These are phyloP conservation scores for Suillus hirtellus DNA, from an alignment of 768 basidiomycete species.

Conservation along the genomic window DNA sequence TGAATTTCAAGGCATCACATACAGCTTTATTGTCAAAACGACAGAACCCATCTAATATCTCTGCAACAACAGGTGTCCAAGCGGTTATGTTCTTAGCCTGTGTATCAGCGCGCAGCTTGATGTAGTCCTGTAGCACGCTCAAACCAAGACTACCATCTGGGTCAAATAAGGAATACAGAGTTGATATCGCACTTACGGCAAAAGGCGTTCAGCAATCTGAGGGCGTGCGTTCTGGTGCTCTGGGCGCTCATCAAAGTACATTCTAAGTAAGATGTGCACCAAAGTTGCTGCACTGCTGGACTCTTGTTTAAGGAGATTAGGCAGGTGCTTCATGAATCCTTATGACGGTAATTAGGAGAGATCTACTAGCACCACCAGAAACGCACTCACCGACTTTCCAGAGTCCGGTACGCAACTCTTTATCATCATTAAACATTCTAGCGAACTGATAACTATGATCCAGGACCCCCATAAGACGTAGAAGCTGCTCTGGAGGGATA, in stretches of 20 bases:
- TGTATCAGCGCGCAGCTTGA: constrained; percentile 82
- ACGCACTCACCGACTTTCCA: constrained; percentile 94
- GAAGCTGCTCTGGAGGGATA: constrained; percentile 91
- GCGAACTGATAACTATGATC: constrained; percentile 99
- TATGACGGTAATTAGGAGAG: constrained; percentile 3
- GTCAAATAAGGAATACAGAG: constrained; percentile 4
- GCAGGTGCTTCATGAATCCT: constrained; percentile 99
- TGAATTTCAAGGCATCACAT: constrained; percentile 34
- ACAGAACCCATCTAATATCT: constrained; percentile 88
- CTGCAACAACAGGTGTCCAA: constrained; percentile 99
- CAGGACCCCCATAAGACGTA: constrained; percentile 92
- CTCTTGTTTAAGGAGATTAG: constrained; percentile 97
- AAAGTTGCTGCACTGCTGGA: constrained; percentile 95
- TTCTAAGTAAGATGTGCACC: constrained; percentile 86
- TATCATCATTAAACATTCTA: constrained; percentile 96
- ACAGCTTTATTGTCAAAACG: constrained; percentile 90
- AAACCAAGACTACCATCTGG: constrained; percentile 66
- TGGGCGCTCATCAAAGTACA: constrained; percentile 91
- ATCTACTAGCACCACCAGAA: not conserved
- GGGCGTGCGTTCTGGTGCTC: constrained; percentile 85
- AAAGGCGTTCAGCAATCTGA: constrained; percentile 71
- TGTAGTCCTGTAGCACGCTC: constrained; percentile 89
- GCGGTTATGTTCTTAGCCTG: constrained; percentile 95
- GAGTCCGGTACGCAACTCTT: constrained; percentile 91
- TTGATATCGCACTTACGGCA: constrained; percentile 55